Percentiles rank a stretch among this genome's conserved stretches.
Evolutionary conservation across 495 filamentous ascomycete species (phyloP).

Genomic region (Jackrogersella minutella): DNA sequence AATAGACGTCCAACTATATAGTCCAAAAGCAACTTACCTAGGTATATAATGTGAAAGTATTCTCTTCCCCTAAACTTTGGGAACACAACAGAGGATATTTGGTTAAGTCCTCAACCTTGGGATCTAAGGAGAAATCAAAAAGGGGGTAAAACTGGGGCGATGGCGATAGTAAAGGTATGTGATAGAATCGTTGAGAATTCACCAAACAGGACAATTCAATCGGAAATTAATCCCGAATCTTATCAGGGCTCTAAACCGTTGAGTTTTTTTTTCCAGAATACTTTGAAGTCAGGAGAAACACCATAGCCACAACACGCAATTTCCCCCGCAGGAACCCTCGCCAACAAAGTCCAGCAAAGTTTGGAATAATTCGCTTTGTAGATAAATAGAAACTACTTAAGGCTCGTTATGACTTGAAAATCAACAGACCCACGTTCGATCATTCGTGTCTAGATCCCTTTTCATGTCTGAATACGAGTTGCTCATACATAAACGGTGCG

Average conservation of each 20-base stretch:
- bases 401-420: constrained; percentile 5
- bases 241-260: neutral
- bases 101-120: too few relatives aligned
- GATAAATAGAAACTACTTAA: neutral
- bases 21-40: neutral
- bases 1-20: too few relatives aligned
- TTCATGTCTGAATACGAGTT: constrained; percentile 12
- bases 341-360: neutral
- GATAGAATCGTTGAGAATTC: neutral
- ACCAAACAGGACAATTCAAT: neutral
- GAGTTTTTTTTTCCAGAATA: neutral
- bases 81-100: too few relatives aligned
- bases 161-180: neutral
- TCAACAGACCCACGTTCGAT: neutral
- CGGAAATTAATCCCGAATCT: too few relatives aligned
- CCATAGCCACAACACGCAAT: neutral
- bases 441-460: constrained; percentile 11
- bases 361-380: neutral
- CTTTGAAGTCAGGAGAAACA: neutral
- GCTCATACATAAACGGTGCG: constrained; percentile 28
- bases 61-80: too few relatives aligned
- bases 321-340: neutral
- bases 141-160: neutral
- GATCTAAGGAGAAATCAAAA: neutral
- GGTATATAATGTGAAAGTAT: too few relatives aligned